phyloP scores from a whole-genome alignment of 1,139 yeast genomes.

The Suhomyces bribrorum region DNA sequence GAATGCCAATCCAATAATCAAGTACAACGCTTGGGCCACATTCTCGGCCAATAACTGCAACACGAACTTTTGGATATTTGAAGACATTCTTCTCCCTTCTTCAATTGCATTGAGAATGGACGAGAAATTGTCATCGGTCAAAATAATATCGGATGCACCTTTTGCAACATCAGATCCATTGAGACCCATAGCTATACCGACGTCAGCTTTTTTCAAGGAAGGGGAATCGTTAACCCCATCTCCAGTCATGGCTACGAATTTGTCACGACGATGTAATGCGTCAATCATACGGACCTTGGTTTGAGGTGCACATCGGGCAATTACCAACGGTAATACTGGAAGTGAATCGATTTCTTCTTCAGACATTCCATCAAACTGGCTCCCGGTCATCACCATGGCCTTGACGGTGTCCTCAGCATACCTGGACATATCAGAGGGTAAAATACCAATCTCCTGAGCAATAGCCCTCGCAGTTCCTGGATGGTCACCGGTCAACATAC shows the following conservation, averaged over 20 bases:
- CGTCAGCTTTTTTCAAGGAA: conserved; percentile 75
- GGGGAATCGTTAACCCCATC: conserved; percentile 89
- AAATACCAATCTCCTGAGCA: conserved; percentile 82
- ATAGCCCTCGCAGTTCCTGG: conserved; percentile 81
- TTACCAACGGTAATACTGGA: conserved; percentile 74
- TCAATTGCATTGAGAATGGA: conserved; percentile 76
- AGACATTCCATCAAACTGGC: conserved; percentile 63
- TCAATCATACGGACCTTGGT: conserved; percentile 84
- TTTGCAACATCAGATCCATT: conserved; percentile 83
- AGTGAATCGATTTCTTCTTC: conserved; percentile 66
- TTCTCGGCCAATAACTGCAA: conserved; percentile 76
- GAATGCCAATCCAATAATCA: conserved; percentile 73
- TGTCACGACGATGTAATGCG: conserved; percentile 70
- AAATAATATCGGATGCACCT: conserved; percentile 75
- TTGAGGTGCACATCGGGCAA: conserved; percentile 85
- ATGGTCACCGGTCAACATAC: conserved; percentile 86
- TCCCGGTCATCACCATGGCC: conserved; percentile 76
- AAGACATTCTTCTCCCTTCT: conserved; percentile 82
- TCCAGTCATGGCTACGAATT: conserved; percentile 84
- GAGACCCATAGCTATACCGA: conserved; percentile 86
- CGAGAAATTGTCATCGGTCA: conserved; percentile 76
- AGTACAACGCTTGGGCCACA: conserved; percentile 73
- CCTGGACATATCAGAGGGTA: conserved; percentile 68
- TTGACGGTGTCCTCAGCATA: conserved; percentile 61
- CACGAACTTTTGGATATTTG: conserved; percentile 80